Evolutionary conservation across 1,284 basidiomycete genomes (phyloP), one percentile per base, ranked within the genome.

Genomic region (Ceratobasidium theobromae): DNA sequence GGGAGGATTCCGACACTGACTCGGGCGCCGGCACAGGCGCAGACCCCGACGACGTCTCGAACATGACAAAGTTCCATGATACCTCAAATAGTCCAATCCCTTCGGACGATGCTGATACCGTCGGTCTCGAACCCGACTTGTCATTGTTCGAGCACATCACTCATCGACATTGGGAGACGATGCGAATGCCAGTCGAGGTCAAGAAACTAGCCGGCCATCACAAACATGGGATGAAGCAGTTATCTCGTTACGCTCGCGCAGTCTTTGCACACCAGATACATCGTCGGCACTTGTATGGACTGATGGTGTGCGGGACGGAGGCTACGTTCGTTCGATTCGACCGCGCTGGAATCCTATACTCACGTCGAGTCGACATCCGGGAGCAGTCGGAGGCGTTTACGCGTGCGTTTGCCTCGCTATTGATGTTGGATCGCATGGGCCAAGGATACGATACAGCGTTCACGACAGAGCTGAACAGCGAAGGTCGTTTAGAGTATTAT

Each of bases 141-240:
- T n/a, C n/a, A n/a, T n/a, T n/a, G n/a, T n/a, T n/a, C n/a, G n/a
- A n/a, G n/a, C n/a, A n/a, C n/a, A n/a, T n/a, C n/a, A n/a, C n/a
- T n/a, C n/a, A n/a, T n/a, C n/a, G n/a, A n/a, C n/a, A 60, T 46
- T 60, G 57, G 57, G 57, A 60, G 21, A 60, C 28, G 1, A 23
- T 52, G 1, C 48, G 48, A 25, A 62, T 62, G 58, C 21, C 58
- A 4, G 32, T 62, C 21, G 58, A 62, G 35, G 35, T 62, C 21
- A 51, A 62, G 48, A n/a, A 1, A 27, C 4, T 27, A 9, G 1
- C 46, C 6, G 33, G 23, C 1, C 23, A 40, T 4, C 48, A 51
- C 45, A 62, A 62, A 25, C 33, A 9, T 12, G 54, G 41, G 4
- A 58, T 58, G 41, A 58, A 46, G 16, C 54, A 58, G 27, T 43